Base-by-base conservation (phyloP, 2,329 filamentous ascomycete genomes). In the Furcasterigmium sp. region DNA sequence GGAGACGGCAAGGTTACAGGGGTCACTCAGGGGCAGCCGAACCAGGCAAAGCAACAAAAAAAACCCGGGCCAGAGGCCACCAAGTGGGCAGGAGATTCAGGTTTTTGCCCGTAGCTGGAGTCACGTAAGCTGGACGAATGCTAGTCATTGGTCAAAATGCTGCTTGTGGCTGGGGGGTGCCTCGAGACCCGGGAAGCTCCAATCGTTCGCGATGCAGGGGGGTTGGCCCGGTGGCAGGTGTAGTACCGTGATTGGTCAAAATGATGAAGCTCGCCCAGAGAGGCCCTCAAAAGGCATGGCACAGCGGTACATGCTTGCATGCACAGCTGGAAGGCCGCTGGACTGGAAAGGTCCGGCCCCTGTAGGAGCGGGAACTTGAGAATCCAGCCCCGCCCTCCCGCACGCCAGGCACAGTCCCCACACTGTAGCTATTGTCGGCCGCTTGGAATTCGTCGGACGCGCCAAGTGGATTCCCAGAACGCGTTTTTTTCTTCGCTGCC, bases 401-500 rank as follows among this genome's bases (percentile, higher is more conserved):
- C 32, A 11, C 29, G n/a, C 9, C 23, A 17, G 32, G 15, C 32
- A 35, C 32, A 15, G 32, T 35, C 32, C 9, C n/a, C 15, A 18
- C 32, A 35, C 32, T 35, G 32, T 35, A 18, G 15, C 11, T 17
- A n/a, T 32, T 32, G n/a, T n/a, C n/a, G 29, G 17, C 15, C n/a
- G 32, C 32, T 15, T 35, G 32, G 32, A 35, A 35, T 35, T 35
- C n/a, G 23, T 35, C 32, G 15, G 11, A 35, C 32, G 32, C 32
- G 32, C 32, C 32, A 35, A 35, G 32, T 35, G 32, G 32, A 35
- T 35, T 17, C 5, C 18, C 6, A 15, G 9, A 17, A 32, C 26
- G 38, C 38, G 26, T 32, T 20, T 32, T 40, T 40, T 32, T 13
- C 18, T 26, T 38, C 36, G 36, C 19, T n/a, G n/a, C n/a, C n/a